These are phyloP conservation scores for Neurospora cerealis DNA, from an alignment of 495 filamentous ascomycete genomes.

Conservation along the genomic window DNA sequence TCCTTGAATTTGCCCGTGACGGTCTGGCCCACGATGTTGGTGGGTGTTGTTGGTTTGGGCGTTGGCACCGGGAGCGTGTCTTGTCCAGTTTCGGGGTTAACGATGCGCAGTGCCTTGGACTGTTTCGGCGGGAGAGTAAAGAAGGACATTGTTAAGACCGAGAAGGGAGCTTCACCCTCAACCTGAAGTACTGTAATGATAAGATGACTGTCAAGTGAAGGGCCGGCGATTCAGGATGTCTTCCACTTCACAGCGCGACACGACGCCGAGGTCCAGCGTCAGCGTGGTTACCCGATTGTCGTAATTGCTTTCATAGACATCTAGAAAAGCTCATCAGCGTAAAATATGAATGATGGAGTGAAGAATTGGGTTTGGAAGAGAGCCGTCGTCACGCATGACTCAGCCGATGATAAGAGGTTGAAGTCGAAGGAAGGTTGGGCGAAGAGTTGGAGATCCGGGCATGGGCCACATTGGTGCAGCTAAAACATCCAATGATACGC, in stretches of 20 bases:
- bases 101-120: not conserved
- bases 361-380: not conserved
- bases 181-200: not conserved
- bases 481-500: not conserved
- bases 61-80: not conserved
- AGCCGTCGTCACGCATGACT: not conserved
- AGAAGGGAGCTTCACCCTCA: too few species aligned
- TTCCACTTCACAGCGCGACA: not conserved
- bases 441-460: not conserved
- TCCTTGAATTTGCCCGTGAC: not conserved
- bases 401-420: not conserved
- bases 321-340: too few species aligned
- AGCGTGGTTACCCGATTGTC: not conserved
- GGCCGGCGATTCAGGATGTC: too few species aligned
- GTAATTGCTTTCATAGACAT: not conserved
- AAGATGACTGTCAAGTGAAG: not conserved
- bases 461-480: not conserved
- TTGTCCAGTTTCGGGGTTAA: not conserved
- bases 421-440: not conserved
- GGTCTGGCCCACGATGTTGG: not conserved
- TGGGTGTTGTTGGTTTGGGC: not conserved
- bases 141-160: not conserved
- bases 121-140: not conserved
- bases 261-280: not conserved
- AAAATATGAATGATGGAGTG: too few species aligned